A percentile compares a stretch with the other conserved stretches of the same genome.
Evolutionary conservation across 306 rosid genomes (phyloP).

Genomic region (Castanea crenata): DNA sequence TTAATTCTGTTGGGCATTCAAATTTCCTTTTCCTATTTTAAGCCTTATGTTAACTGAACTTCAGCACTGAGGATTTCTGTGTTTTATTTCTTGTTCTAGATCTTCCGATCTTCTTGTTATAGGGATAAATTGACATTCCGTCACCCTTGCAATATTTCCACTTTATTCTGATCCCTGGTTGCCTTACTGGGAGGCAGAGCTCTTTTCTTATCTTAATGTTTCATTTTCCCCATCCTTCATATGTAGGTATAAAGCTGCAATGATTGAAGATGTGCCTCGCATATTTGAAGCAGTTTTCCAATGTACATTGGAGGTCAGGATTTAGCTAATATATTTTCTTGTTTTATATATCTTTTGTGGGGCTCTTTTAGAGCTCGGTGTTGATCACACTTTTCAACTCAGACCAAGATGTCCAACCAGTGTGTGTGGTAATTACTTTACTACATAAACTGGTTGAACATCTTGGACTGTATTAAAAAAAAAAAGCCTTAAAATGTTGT

Average conservation of each 20-base stretch:
- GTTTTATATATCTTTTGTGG: background rate
- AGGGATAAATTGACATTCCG: background rate
- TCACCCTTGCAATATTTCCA: background rate
- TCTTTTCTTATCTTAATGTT: background rate
- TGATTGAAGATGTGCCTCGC: constrained; percentile 93
- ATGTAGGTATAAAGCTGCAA: constrained; percentile 79
- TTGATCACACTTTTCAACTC: background rate
- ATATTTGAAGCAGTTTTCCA: constrained; percentile 98
- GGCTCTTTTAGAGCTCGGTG: background rate
- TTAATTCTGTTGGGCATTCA: background rate
- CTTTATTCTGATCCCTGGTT: background rate
- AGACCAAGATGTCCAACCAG: background rate
- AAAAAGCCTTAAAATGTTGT: background rate
- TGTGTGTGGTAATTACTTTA: background rate
- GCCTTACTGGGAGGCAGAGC: background rate
- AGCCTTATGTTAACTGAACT: background rate
- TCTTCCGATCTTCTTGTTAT: background rate
- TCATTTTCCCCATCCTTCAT: background rate
- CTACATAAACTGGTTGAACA: too few species aligned
- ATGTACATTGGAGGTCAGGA: constrained; percentile 91
- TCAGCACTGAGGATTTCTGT: background rate
- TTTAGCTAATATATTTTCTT: background rate
- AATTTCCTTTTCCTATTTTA: background rate
- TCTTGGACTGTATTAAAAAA: too few species aligned
- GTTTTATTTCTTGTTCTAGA: background rate